Conservation (phyloP, 208 protist species). For the Angomonas desouzai region DNA sequence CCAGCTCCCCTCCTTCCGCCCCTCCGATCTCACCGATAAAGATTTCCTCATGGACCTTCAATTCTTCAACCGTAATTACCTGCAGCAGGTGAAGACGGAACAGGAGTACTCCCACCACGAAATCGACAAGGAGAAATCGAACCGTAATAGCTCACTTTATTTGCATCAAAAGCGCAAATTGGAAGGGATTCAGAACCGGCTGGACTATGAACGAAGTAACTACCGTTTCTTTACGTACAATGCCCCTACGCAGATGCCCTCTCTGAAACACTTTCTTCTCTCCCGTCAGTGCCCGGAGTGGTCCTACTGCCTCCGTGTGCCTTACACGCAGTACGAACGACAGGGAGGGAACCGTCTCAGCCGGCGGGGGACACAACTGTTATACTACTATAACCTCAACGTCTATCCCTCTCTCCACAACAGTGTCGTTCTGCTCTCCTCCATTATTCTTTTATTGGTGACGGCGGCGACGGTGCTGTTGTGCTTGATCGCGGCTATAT, state of each 20-base stretch:
- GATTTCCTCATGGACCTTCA: not conserved
- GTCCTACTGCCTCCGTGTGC: not conserved
- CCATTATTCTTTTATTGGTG: not conserved
- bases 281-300: constrained; percentile 8
- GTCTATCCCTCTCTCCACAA: constrained; percentile 1
- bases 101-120: not conserved
- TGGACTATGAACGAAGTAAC: not conserved
- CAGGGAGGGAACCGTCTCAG: not conserved
- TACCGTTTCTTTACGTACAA: not conserved
- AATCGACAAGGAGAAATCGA: not conserved
- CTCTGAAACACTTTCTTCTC: not conserved
- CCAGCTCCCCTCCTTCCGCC: not conserved
- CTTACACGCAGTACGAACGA: not conserved
- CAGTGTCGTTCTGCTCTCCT: not conserved
- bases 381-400: not conserved
- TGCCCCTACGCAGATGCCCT: not conserved
- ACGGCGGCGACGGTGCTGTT: not conserved
- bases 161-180: not conserved
- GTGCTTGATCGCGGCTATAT: not conserved
- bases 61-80: not conserved
- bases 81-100: not conserved
- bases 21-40: not conserved
- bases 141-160: not conserved
- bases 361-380: not conserved
- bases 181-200: not conserved